phyloP scores from a whole-genome alignment of 371 early-diverging fungal genomes.

The Globomyces sp. region DNA sequence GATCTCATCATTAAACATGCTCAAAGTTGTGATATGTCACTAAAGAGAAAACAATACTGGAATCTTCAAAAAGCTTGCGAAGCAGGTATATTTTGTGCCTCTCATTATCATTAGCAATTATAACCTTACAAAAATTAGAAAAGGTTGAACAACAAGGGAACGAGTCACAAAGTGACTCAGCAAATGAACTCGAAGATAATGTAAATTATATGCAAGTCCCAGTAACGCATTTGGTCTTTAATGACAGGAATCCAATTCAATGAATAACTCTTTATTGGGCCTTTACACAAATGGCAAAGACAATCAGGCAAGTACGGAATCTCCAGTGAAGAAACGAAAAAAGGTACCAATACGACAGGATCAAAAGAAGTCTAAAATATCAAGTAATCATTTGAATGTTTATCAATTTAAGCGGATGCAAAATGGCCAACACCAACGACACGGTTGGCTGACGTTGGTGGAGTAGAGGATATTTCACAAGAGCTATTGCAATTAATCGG shows the following conservation, averaged over 20 bases:
- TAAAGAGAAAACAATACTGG: background rate
- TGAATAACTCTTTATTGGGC: background rate
- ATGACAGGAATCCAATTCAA: background rate
- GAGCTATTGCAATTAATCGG: conserved; percentile 95
- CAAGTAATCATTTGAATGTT: background rate
- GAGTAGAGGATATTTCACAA: conserved; percentile 74
- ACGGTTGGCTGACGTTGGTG: conserved; percentile 79
- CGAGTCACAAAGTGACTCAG: background rate
- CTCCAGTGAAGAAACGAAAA: conserved; percentile 1
- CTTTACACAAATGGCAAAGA: background rate
- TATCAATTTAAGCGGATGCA: conserved; percentile 9
- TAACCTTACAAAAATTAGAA: background rate
- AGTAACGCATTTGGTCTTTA: background rate
- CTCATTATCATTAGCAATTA: too few relatives aligned
- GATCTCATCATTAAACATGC: background rate
- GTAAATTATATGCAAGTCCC: background rate
- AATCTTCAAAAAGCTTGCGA: background rate
- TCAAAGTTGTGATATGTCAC: background rate
- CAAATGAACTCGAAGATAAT: background rate
- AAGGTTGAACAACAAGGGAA: background rate
- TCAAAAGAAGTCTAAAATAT: conserved; percentile 18
- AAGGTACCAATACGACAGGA: background rate
- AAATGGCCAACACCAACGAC: conserved; percentile 60
- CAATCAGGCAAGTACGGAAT: background rate
- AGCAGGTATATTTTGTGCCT: background rate